phyloP scores from a whole-genome alignment of 1,284 basidiomycete species.

The Tilletia horrida region DNA sequence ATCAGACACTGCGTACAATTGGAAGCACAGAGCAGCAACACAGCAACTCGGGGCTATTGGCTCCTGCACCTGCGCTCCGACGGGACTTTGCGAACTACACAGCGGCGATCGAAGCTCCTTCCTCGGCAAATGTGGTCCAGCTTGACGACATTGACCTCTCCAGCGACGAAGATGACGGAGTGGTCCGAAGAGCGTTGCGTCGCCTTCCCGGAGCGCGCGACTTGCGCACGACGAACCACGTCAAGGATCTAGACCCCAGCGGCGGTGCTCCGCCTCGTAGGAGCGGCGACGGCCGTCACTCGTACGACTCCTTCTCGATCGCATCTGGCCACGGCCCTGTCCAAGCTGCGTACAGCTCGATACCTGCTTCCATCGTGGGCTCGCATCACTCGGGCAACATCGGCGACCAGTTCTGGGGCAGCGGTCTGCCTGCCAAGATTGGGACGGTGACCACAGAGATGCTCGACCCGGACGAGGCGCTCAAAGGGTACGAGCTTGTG shows the following conservation, averaged over 20 bases:
- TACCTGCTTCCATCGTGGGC: slow-evolving; percentile 17
- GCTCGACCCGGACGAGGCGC: slow-evolving; percentile 47
- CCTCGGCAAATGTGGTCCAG: slow-evolving; percentile 37
- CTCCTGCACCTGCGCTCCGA: background rate
- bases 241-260: slow-evolving; percentile 33
- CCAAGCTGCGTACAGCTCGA: slow-evolving; percentile 12
- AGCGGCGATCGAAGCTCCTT: slow-evolving; percentile 20
- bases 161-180: slow-evolving; percentile 51
- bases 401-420: background rate
- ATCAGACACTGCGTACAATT: slow-evolving; percentile 6
- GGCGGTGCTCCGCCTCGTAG: no score
- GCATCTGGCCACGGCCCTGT: slow-evolving; percentile 14
- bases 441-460: slow-evolving; percentile 41
- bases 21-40: background rate
- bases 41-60: background rate
- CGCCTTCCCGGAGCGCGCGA: slow-evolving; percentile 47
- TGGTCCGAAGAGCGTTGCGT: slow-evolving; percentile 42
- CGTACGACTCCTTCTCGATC: slow-evolving; percentile 32
- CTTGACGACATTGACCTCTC: slow-evolving; percentile 51
- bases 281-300: slow-evolving; percentile 23
- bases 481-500: slow-evolving; percentile 48
- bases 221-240: slow-evolving; percentile 42
- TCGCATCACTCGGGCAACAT: slow-evolving; percentile 1
- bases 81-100: slow-evolving; percentile 7
- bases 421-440: slow-evolving; percentile 28